Evolutionary conservation across 75 land plant species (phyloP).

Genomic region (Cupressus sempervirens): DNA sequence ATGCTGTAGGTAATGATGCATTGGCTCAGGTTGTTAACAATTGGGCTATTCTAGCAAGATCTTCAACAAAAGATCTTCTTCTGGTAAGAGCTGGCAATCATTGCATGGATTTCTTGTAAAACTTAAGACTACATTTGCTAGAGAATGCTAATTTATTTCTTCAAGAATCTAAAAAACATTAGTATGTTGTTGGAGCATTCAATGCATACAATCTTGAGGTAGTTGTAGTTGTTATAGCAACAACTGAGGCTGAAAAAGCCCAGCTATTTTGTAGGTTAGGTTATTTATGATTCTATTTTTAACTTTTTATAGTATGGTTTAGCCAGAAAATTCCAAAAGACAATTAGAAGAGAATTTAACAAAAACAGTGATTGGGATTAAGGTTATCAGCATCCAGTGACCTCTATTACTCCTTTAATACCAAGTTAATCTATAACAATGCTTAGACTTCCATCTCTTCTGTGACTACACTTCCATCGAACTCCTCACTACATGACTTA

Average conservation of each 20-base stretch:
- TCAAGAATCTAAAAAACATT: conserved; percentile 75
- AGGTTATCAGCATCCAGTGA: not conserved
- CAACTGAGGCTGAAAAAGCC: conserved; percentile 91
- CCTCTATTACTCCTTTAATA: not conserved
- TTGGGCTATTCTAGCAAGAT: conserved; percentile 62
- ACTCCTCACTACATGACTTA: not conserved
- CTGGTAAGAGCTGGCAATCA: conserved; percentile 30
- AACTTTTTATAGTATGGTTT: not conserved
- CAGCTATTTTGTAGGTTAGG: conserved; percentile 89
- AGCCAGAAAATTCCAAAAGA: not conserved
- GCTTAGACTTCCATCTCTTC: not conserved
- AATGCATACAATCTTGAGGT: conserved; percentile 98
- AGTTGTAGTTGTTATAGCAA: conserved; percentile 81
- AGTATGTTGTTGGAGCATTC: conserved; percentile 96
- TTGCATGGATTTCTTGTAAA: not conserved
- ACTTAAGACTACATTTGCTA: not conserved
- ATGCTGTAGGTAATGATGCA: conserved; percentile 87
- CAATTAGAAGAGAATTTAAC: not conserved
- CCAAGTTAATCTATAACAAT: not conserved
- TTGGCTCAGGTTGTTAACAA: conserved; percentile 70
- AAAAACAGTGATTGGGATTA: not conserved
- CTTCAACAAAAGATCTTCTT: conserved; percentile 73
- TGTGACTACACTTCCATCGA: not conserved
- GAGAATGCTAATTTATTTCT: not conserved
- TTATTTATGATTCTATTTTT: not conserved